A percentile compares a stretch with the other conserved stretches of the same genome.
These are phyloP conservation scores for Pyricularia sp. DNA, from an alignment of 2,329 filamentous ascomycete genomes.

Conservation along the genomic window DNA sequence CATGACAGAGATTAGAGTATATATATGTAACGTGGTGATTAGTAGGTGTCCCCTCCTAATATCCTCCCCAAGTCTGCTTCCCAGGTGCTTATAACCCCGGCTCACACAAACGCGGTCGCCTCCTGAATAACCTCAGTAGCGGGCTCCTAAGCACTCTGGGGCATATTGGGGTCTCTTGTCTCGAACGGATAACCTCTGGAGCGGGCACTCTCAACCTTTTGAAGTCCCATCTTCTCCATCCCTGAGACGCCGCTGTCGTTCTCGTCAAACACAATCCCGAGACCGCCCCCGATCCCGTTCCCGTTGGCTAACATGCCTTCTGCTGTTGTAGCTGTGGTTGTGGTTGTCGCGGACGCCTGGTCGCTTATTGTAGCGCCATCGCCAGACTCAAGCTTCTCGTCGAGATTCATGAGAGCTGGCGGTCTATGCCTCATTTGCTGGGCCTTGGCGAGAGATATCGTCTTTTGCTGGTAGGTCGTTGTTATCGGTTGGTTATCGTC, in stretches of 20 bases:
- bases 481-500: conserved; percentile 70
- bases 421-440: conserved; percentile 78
- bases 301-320: not conserved
- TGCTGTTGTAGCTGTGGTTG: not conserved
- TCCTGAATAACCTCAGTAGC: conserved; percentile 9
- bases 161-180: conserved; percentile 15
- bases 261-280: conserved; percentile 25
- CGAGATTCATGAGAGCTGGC: conserved; percentile 69
- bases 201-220: conserved; percentile 19
- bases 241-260: conserved; percentile 24
- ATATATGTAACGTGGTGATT: not conserved
- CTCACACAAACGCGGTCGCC: not conserved
- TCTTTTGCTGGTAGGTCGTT: conserved; percentile 93
- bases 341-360: conserved; percentile 4
- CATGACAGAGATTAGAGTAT: not conserved
- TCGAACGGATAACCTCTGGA: conserved; percentile 18
- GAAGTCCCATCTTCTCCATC: conserved; percentile 21
- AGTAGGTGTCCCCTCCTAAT: conserved; percentile 8
- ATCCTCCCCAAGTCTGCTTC: not conserved
- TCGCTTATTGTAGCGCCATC: conserved; percentile 6
- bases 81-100: not conserved
- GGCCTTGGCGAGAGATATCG: conserved; percentile 82
- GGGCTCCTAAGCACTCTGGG: conserved; percentile 13
- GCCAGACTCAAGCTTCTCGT: conserved; percentile 25
- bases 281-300: conserved; percentile 12